These are phyloP conservation scores for Urostyla sp. DNA, from an alignment of 73 alveolate species.

Conservation along the genomic window DNA sequence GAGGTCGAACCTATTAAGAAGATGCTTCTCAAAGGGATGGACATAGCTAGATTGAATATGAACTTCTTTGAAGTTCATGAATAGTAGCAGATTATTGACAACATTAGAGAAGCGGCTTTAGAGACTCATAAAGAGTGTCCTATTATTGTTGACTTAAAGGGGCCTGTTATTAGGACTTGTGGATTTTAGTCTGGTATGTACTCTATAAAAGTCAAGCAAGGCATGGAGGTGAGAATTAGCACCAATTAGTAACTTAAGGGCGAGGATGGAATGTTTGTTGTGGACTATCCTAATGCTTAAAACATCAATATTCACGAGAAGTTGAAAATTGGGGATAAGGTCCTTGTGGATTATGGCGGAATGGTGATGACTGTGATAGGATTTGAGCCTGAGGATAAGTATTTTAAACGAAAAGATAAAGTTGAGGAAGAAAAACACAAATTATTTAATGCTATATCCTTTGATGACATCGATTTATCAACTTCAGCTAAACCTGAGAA, in stretches of 20 bases:
- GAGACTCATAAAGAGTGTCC: not conserved
- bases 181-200: not conserved
- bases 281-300: constrained; percentile 35
- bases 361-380: constrained; percentile 44
- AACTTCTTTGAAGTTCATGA: constrained; percentile 28
- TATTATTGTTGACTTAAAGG: constrained; percentile 13
- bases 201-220: constrained; percentile 1
- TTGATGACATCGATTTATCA: not conserved
- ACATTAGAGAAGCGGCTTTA: not conserved
- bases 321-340: constrained; percentile 25
- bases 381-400: constrained; percentile 49
- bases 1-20: constrained; percentile 19
- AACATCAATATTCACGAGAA: constrained; percentile 38
- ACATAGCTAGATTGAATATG: constrained; percentile 43
- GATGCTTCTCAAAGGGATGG: constrained; percentile 45
- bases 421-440: not conserved
- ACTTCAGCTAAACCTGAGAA: not conserved
- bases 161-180: not conserved
- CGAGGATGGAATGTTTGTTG: not conserved
- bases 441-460: not conserved
- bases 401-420: not conserved
- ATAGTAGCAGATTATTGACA: not conserved
- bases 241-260: not conserved
- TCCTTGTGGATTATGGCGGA: constrained; percentile 45
- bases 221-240: constrained; percentile 10